A percentile compares a stretch with the other conserved stretches of the same genome.
Evolutionary conservation across 352 stramenopile genomes (phyloP).

Genomic region (Hyaloperonospora arabidopsidis): DNA sequence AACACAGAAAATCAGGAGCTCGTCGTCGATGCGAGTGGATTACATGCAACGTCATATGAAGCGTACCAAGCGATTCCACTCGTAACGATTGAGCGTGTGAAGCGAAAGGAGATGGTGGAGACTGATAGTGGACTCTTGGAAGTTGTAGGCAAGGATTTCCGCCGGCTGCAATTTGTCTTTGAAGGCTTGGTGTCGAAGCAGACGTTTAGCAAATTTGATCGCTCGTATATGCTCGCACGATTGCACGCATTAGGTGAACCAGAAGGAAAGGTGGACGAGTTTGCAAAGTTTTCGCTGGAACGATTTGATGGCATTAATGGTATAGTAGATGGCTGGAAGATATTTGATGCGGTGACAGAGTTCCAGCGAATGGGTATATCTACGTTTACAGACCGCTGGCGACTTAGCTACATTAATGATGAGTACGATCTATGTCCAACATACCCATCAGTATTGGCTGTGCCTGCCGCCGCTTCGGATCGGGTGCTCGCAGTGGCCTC

Average conservation of each 20-base stretch:
- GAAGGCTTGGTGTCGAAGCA: conserved; percentile 66
- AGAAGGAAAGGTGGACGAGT: conserved; percentile 38
- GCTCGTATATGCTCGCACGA: conserved; percentile 48
- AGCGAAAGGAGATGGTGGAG: conserved; percentile 70
- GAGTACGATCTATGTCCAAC: conserved; percentile 66
- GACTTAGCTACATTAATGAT: conserved; percentile 59
- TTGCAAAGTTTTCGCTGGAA: conserved; percentile 58
- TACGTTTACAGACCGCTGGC: conserved; percentile 47
- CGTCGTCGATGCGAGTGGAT: conserved; percentile 38
- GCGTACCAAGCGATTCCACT: conserved; percentile 70
- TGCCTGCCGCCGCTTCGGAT: conserved; percentile 58
- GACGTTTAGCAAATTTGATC: conserved; percentile 72
- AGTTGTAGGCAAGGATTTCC: conserved; percentile 76
- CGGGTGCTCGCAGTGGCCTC: conserved; percentile 51
- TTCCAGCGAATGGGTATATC: conserved; percentile 61
- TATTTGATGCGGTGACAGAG: conserved; percentile 65
- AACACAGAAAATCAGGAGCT: conserved; percentile 38
- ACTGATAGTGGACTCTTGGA: conserved; percentile 64
- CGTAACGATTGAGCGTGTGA: conserved; percentile 60
- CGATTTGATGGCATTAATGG: conserved; percentile 35
- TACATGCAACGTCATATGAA: conserved; percentile 29
- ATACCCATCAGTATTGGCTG: conserved; percentile 70
- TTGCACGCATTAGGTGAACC: conserved; percentile 58
- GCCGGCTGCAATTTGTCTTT: conserved; percentile 69
- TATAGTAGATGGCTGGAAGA: conserved; percentile 46